Evolutionary conservation across 2,329 filamentous ascomycete genomes (phyloP).

Genomic region (Penicillium decumbens): DNA sequence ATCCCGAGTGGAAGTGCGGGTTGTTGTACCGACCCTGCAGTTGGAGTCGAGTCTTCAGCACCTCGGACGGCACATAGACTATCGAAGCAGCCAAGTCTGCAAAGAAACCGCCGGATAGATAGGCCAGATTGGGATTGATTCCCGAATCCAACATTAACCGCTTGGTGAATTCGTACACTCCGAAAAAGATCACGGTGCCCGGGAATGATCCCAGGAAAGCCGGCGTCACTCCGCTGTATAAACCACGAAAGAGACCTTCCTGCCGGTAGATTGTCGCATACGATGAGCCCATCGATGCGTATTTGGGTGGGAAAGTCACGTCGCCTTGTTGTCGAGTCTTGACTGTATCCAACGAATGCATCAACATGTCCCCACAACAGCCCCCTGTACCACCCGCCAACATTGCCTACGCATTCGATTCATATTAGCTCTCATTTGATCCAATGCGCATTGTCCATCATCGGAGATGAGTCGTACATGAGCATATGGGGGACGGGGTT

Average conservation of each 20-base stretch:
- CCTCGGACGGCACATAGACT: conserved; percentile 94
- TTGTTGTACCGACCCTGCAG: conserved; percentile 95
- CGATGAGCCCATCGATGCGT: conserved; percentile 81
- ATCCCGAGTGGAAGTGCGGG: conserved; percentile 85
- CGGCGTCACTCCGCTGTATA: conserved; percentile 91
- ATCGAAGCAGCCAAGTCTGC: conserved; percentile 89
- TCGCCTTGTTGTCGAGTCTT: conserved; percentile 98
- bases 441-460: neutral
- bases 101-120: conserved; percentile 81
- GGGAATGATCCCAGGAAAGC: conserved; percentile 89
- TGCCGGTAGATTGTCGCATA: conserved; percentile 92
- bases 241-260: conserved; percentile 76
- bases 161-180: conserved; percentile 94
- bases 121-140: conserved; percentile 75
- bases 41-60: conserved; percentile 94
- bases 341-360: conserved; percentile 98
- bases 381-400: conserved; percentile 89
- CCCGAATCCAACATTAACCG: conserved; percentile 79
- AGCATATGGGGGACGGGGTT: conserved; percentile 58
- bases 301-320: conserved; percentile 85
- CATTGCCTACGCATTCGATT: conserved; percentile 65
- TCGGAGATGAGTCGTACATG: conserved; percentile 50
- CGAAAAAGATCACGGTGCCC: conserved; percentile 92
- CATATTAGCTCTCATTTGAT: conserved; percentile 6
- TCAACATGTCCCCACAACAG: conserved; percentile 90